Evolutionary conservation across 345 rosid genomes (phyloP), one percentile per base, ranked within the genome.

Genomic region (Gossypium stocksii): DNA sequence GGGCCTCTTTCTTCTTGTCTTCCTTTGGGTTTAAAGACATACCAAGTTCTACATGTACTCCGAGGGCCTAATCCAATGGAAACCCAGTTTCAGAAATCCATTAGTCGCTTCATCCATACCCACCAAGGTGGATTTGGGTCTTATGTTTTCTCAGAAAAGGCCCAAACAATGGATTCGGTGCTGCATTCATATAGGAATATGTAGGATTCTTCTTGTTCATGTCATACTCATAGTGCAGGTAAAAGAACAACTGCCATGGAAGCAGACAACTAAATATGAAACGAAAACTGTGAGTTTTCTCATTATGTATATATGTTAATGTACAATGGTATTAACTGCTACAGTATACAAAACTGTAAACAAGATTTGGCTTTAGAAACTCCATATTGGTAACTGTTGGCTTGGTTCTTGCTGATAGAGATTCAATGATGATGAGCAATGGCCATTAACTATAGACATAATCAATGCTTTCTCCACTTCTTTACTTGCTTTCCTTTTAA

Each of bases 381-480:
- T 59, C 34, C 70, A 71, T 19, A 75, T 57, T 13, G 22, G 23
- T 11, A 61, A 17, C n/a, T 73, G 70, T 25, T 74, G 67, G 2
- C n/a, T 48, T 12, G 41, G 51, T 65, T 62, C 63, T 9, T 25
- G 51, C 41, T 14, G 59, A 46, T 52, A 44, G 66, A 62, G 52
- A 59, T 54, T 0, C 7, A 70, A 27, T 4, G 71, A 27, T 2
- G 74, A 77, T 2, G 51, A 52, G 70, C 82, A 71, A 20, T 12
- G 19, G 16, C 43, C 19, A n/a, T 19, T 66, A 13, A 73, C 38
- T 58, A 80, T 6, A 0, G 76, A 77, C 22, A 59, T 8, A 15
- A 80, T 63, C 60, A 83, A 54, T 64, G 82, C 80, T 1, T 71
- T 76, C 62, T 80, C 70, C 17, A 59, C 9, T 3, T 45, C 74